phyloP scores from a whole-genome alignment of 345 rosid genomes.

The Eucalyptus polybractea region DNA sequence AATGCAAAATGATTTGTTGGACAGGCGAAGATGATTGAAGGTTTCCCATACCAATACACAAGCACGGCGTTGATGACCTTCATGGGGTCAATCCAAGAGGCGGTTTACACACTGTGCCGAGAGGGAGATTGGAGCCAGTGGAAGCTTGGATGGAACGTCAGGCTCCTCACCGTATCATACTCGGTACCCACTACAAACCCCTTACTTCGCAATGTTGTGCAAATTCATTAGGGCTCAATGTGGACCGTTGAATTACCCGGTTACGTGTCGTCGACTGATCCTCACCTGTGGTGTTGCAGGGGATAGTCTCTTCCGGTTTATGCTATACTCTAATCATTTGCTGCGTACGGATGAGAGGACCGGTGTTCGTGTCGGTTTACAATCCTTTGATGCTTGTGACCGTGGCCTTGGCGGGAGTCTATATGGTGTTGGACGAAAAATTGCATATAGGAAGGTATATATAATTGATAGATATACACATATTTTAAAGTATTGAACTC shows the following conservation, averaged over 20 bases:
- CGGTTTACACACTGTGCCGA: background rate
- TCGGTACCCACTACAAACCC: background rate
- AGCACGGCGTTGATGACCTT: background rate
- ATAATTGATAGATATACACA: background rate
- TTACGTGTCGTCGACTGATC: background rate
- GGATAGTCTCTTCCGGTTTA: conserved; percentile 3
- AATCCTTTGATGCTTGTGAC: conserved; percentile 14
- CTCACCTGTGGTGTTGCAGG: background rate
- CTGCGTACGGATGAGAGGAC: conserved; percentile 12
- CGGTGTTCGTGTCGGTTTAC: conserved; percentile 10
- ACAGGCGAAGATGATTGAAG: background rate
- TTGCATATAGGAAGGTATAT: conserved; percentile 15
- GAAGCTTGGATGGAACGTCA: conserved; percentile 17
- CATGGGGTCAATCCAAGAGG: background rate
- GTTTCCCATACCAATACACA: background rate
- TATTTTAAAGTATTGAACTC: background rate
- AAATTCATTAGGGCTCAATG: background rate
- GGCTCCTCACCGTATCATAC: conserved; percentile 2
- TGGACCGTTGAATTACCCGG: accelerated
- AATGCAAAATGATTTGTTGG: background rate
- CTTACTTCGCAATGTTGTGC: background rate
- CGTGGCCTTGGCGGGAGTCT: background rate
- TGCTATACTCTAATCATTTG: conserved; percentile 1
- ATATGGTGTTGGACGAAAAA: conserved; percentile 8
- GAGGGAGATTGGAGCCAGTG: conserved; percentile 10